Conservation (phyloP, 2,329 filamentous ascomycete genomes). For the Fusarium lyarnte region DNA sequence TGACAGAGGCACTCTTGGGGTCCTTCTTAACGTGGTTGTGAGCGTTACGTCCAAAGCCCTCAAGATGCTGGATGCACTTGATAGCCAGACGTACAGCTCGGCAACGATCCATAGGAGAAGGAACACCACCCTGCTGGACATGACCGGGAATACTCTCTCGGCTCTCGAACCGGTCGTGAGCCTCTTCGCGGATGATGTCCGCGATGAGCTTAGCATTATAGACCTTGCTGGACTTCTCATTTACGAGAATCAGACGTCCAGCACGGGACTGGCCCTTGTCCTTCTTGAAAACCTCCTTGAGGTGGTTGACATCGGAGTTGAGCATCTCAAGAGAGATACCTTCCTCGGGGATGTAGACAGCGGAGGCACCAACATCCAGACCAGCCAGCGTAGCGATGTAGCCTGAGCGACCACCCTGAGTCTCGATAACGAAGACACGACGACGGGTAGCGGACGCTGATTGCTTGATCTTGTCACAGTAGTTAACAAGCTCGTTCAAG, state of each 20-base stretch:
- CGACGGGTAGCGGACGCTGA: constrained; percentile 93
- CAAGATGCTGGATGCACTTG: constrained; percentile 92
- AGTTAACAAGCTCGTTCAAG: constrained; percentile 91
- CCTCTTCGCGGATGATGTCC: constrained; percentile 94
- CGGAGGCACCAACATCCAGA: constrained; percentile 88
- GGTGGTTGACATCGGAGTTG: constrained; percentile 85
- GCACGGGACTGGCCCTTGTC: constrained; percentile 90
- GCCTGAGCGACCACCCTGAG: constrained; percentile 92
- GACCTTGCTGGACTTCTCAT: constrained; percentile 90
- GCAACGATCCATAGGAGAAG: constrained; percentile 95
- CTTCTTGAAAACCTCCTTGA: constrained; percentile 84
- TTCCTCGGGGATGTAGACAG: constrained; percentile 97
- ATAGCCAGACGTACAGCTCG: constrained; percentile 91
- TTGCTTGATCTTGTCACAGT: constrained; percentile 98
- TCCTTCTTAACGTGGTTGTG: constrained; percentile 77
- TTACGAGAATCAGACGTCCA: constrained; percentile 94
- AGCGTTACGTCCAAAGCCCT: constrained; percentile 74
- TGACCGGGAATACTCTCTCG: constrained; percentile 92
- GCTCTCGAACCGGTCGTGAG: constrained; percentile 90
- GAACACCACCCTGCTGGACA: constrained; percentile 92
- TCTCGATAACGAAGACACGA: constrained; percentile 97
- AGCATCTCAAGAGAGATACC: constrained; percentile 95
- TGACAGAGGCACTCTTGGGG: constrained; percentile 79
- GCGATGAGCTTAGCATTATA: constrained; percentile 95
- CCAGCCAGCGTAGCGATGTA: constrained; percentile 93